Evolutionary conservation across 1,284 basidiomycete species (phyloP).

Genomic region (Amylostereum areolatum): DNA sequence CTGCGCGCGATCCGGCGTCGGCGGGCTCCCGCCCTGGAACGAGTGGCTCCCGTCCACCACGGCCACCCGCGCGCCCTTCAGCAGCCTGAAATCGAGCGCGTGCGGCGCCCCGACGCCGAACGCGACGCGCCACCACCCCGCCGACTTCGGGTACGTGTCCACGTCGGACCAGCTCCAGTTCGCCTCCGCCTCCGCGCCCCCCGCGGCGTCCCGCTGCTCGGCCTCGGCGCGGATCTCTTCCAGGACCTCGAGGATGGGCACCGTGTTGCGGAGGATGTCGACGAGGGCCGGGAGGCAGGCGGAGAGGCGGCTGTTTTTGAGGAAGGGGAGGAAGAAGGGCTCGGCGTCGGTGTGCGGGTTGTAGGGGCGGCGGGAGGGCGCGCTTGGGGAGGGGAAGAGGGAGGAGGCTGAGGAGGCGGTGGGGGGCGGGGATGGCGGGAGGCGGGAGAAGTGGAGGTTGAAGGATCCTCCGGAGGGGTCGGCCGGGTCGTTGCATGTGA

Average conservation of each 20-base stretch:
- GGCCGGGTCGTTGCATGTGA: slow-evolving; percentile 69
- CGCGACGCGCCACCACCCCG: slow-evolving; percentile 74
- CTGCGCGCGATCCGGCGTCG: slow-evolving; percentile 1
- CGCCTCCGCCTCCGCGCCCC: slow-evolving; percentile 68
- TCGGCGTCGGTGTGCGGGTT: slow-evolving; percentile 75
- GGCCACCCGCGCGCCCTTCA: slow-evolving; percentile 56
- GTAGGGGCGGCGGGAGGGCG: slow-evolving; percentile 18
- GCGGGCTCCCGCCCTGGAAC: slow-evolving; percentile 34
- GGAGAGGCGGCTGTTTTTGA: slow-evolving; percentile 57
- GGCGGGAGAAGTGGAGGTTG: slow-evolving; percentile 65
- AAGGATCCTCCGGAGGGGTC: slow-evolving; percentile 60
- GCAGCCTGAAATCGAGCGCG: slow-evolving; percentile 73
- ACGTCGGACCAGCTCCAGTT: slow-evolving; percentile 64
- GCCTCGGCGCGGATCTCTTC: slow-evolving; percentile 48
- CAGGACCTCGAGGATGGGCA: slow-evolving; percentile 67
- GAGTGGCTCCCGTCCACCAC: slow-evolving; percentile 66
- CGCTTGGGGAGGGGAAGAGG: background rate
- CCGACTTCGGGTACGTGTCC: slow-evolving; percentile 68
- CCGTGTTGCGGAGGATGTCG: slow-evolving; percentile 60
- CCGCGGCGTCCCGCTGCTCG: slow-evolving; percentile 30
- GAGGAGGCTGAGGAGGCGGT: slow-evolving; percentile 9
- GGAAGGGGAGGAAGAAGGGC: slow-evolving; percentile 57
- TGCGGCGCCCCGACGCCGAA: slow-evolving; percentile 37
- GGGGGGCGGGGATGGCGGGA: slow-evolving; percentile 18
- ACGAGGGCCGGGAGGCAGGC: slow-evolving; percentile 61